Evolutionary conservation across 176 grass and related monocot species (phyloP).

Genomic region (Avena sativa): DNA sequence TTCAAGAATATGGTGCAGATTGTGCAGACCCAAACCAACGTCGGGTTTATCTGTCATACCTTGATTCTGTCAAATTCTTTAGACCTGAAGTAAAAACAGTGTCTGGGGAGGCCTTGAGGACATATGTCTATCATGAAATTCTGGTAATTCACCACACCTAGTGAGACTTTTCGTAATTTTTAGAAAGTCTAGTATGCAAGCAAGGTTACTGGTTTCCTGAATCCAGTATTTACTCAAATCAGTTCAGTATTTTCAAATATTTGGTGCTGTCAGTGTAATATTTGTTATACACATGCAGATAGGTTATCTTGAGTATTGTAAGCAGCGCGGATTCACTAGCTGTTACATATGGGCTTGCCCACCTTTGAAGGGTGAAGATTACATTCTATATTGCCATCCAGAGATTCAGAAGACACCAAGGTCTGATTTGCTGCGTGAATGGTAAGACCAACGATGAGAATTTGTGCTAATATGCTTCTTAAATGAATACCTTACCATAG

Average conservation of each 20-base stretch:
- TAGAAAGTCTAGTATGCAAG: slow-evolving; percentile 28
- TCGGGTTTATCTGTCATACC: slow-evolving; percentile 88
- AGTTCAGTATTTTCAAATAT: neutral
- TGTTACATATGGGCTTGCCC: slow-evolving; percentile 99
- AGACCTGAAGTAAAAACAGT: slow-evolving; percentile 82
- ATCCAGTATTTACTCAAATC: neutral
- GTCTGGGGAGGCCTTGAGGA: slow-evolving; percentile 78
- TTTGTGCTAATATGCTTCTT: slow-evolving; percentile 1
- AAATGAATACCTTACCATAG: slow-evolving; percentile 3
- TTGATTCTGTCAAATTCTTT: slow-evolving; percentile 98
- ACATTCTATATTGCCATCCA: slow-evolving; percentile 95
- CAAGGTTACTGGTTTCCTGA: slow-evolving; percentile 28
- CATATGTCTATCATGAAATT: slow-evolving; percentile 98
- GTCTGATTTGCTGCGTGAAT: slow-evolving; percentile 89
- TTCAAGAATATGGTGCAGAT: slow-evolving; percentile 96
- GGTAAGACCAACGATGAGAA: slow-evolving; percentile 45
- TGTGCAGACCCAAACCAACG: slow-evolving; percentile 81
- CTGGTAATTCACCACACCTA: slow-evolving; percentile 60
- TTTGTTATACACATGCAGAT: slow-evolving; percentile 59
- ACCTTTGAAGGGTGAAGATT: slow-evolving; percentile 94
- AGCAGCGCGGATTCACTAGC: slow-evolving; percentile 92
- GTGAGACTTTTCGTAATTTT: neutral
- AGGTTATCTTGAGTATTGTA: slow-evolving; percentile 90
- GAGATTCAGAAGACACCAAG: slow-evolving; percentile 98
- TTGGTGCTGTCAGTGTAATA: slow-evolving; percentile 19